A percentile compares a stretch with the other conserved stretches of the same genome.
Conservation (phyloP, 441 rosid genomes). For the Erysimum cheiri region DNA sequence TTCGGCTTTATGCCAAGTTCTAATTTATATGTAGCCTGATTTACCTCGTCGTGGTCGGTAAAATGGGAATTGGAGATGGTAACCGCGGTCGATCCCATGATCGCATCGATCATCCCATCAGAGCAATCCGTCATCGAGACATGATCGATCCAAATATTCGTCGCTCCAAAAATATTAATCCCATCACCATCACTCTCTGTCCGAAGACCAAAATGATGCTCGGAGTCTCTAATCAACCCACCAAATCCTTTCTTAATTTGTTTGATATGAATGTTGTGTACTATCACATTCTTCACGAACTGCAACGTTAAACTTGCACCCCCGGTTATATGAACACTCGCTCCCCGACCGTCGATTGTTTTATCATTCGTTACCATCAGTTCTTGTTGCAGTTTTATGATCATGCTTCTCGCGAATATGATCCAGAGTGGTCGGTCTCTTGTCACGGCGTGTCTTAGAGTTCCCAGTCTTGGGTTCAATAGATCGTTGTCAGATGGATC, state of each 20-base stretch:
- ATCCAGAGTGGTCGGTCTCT: conserved; percentile 70
- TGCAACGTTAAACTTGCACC: conserved; percentile 75
- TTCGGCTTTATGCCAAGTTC: neutral
- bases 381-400: conserved; percentile 62
- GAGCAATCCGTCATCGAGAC: conserved; percentile 67
- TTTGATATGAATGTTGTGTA: conserved; percentile 67
- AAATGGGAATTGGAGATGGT: conserved; percentile 83
- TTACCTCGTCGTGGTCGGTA: conserved; percentile 75
- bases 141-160: conserved; percentile 81
- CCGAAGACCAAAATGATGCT: conserved; percentile 59
- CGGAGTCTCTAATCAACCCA: conserved; percentile 64
- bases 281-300: conserved; percentile 61
- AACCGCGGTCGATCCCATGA: conserved; percentile 72
- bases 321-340: conserved; percentile 56
- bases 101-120: conserved; percentile 78
- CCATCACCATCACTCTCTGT: conserved; percentile 82
- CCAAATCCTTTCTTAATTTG: conserved; percentile 46
- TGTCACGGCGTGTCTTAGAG: conserved; percentile 70
- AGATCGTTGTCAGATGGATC: conserved; percentile 54
- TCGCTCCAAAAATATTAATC: conserved; percentile 65
- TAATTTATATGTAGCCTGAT: neutral
- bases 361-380: conserved; percentile 60
- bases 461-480: conserved; percentile 59
- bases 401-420: conserved; percentile 55
- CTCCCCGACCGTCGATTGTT: conserved; percentile 83